Conservation (phyloP, 345 rosid species). For the Eucalyptus decipiens region DNA sequence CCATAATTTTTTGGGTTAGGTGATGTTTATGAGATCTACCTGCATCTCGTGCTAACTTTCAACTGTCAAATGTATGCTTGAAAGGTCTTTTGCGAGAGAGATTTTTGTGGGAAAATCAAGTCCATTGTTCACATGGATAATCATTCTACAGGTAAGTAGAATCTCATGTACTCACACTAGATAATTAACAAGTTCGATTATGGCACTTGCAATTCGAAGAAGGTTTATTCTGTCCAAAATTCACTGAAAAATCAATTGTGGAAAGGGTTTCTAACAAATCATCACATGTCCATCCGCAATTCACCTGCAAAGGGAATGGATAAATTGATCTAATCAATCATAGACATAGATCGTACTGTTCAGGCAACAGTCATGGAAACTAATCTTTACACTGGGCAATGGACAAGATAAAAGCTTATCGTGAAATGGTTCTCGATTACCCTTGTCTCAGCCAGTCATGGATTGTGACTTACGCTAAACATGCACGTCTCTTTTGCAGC, state of each 20-base stretch:
- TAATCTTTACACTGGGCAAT: no score
- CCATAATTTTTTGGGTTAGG: neutral
- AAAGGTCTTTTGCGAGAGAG: neutral
- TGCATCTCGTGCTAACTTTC: neutral
- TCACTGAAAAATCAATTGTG: neutral
- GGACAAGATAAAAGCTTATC: neutral
- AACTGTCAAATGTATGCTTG: neutral
- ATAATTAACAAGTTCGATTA: neutral
- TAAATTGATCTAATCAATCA: no score
- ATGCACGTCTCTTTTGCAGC: neutral
- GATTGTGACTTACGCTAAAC: neutral
- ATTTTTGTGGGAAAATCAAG: neutral
- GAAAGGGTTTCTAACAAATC: neutral
- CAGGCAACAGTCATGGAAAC: no score
- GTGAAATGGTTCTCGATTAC: neutral
- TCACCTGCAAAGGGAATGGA: neutral
- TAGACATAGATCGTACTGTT: neutral
- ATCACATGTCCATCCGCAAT: neutral
- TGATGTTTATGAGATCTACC: neutral
- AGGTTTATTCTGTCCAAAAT: neutral
- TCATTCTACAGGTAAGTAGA: neutral
- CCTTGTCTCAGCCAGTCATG: neutral
- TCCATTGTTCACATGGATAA: neutral
- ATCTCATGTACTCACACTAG: neutral
- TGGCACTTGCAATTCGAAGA: neutral